phyloP scores from a whole-genome alignment of 768 basidiomycete species.

The Phylloporus sp. region DNA sequence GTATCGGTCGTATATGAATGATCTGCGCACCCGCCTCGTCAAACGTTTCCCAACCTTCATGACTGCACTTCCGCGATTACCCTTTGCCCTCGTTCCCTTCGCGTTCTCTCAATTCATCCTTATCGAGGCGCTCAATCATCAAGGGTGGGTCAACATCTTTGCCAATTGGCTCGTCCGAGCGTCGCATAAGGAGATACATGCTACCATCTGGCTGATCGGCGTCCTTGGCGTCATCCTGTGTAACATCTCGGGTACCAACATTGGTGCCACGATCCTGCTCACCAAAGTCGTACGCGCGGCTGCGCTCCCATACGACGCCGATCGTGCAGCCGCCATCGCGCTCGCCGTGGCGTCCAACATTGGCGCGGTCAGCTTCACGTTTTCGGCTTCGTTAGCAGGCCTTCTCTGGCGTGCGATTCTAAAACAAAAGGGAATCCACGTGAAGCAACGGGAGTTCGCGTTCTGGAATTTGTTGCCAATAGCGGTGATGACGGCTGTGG shows the following conservation, averaged over 20 bases:
- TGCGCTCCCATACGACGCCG: conserved; percentile 28
- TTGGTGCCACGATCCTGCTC: conserved; percentile 86
- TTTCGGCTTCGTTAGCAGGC: conserved; percentile 85
- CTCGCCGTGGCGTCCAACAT: conserved; percentile 87
- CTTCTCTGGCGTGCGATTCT: conserved; percentile 80
- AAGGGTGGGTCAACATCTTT: conserved; percentile 88
- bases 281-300: conserved; percentile 70
- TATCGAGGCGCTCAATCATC: conserved; percentile 74
- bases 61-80: conserved; percentile 63
- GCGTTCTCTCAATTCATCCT: conserved; percentile 95
- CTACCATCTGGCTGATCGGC: conserved; percentile 65
- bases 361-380: conserved; percentile 87
- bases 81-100: conserved; percentile 82
- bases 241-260: conserved; percentile 85
- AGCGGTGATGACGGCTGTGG: conserved; percentile 59
- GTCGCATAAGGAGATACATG: conserved; percentile 38
- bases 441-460: conserved; percentile 64
- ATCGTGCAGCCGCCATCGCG: conserved; percentile 59
- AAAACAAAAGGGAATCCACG: conserved; percentile 61
- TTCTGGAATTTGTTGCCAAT: conserved; percentile 68
- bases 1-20: neutral
- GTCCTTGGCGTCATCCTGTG: conserved; percentile 71
- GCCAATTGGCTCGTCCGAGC: conserved; percentile 59
- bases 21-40: conserved; percentile 10
- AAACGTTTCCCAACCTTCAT: conserved; percentile 67